phyloP scores from a whole-genome alignment of 2,329 filamentous ascomycete genomes.

The Fusarium solani-melongenae region DNA sequence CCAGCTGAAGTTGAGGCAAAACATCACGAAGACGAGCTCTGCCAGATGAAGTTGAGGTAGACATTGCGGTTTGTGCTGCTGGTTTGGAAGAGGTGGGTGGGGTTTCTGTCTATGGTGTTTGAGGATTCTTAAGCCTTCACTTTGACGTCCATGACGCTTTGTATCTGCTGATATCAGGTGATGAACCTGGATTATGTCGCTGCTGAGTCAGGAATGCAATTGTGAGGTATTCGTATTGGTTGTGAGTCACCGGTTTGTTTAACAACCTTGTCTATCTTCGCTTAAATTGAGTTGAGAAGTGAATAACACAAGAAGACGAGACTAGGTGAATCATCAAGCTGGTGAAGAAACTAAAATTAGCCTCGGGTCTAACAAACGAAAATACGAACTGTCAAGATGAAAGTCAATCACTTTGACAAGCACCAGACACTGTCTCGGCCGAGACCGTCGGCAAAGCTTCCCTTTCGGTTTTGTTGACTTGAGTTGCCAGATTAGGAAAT shows the following conservation, averaged over 20 bases:
- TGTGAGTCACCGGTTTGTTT: neutral
- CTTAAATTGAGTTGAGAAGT: neutral
- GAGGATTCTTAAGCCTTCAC: neutral
- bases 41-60: neutral
- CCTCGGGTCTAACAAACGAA: neutral
- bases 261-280: neutral
- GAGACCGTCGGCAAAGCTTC: neutral
- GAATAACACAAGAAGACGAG: neutral
- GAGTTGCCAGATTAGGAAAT: neutral
- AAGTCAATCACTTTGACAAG: neutral
- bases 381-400: neutral
- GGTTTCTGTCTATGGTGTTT: neutral
- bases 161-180: neutral
- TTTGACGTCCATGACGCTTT: neutral
- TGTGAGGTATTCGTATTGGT: neutral
- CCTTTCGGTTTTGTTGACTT: neutral
- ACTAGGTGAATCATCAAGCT: neutral
- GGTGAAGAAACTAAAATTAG: neutral
- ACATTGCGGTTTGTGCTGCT: neutral
- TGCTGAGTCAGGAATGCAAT: neutral
- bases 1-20: constrained; percentile 57
- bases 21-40: constrained; percentile 53
- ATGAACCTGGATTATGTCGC: neutral
- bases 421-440: neutral
- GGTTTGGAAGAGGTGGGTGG: neutral